Conservation (phyloP, 2,329 filamentous ascomycete genomes). For the Aspergillus fructus region DNA sequence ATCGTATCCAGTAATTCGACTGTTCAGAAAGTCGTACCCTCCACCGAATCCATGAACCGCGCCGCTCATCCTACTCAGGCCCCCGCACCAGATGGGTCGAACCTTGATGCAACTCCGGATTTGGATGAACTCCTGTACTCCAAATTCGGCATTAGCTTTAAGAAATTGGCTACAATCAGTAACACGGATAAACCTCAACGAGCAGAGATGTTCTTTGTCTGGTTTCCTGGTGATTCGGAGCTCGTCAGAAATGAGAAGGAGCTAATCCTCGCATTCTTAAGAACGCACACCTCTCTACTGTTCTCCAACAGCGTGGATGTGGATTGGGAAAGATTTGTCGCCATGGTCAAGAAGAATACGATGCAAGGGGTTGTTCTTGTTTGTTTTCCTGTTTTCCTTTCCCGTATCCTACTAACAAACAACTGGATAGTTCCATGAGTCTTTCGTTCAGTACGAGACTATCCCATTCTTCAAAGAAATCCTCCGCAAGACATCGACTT, state of each 20-base stretch:
- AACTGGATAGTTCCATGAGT: slow-evolving; percentile 37
- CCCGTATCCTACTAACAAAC: slow-evolving; percentile 11
- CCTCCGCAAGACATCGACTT: slow-evolving; percentile 25
- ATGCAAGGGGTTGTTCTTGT: slow-evolving; percentile 36
- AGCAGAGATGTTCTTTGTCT: slow-evolving; percentile 34
- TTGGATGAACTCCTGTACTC: slow-evolving; percentile 17
- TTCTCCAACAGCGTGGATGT: slow-evolving; percentile 30
- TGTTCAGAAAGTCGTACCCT: too few species aligned
- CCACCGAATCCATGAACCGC: neutral
- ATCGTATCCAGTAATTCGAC: neutral
- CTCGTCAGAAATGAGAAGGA: slow-evolving; percentile 23
- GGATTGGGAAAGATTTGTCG: slow-evolving; percentile 38
- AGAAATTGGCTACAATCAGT: slow-evolving; percentile 26
- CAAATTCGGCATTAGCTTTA: slow-evolving; percentile 27
- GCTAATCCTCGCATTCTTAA: slow-evolving; percentile 26
- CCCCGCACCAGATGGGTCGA: neutral
- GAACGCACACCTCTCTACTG: slow-evolving; percentile 25
- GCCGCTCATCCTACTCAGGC: neutral
- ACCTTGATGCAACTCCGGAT: neutral
- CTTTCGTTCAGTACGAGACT: slow-evolving; percentile 29
- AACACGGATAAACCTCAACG: slow-evolving; percentile 12
- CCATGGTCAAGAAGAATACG: neutral
- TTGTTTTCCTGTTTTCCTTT: slow-evolving; percentile 15
- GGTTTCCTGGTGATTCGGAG: slow-evolving; percentile 27
- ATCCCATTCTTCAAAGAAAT: slow-evolving; percentile 28